Conservation (phyloP, 2,329 filamentous ascomycete genomes). For the Metarhizium anisopliae region DNA sequence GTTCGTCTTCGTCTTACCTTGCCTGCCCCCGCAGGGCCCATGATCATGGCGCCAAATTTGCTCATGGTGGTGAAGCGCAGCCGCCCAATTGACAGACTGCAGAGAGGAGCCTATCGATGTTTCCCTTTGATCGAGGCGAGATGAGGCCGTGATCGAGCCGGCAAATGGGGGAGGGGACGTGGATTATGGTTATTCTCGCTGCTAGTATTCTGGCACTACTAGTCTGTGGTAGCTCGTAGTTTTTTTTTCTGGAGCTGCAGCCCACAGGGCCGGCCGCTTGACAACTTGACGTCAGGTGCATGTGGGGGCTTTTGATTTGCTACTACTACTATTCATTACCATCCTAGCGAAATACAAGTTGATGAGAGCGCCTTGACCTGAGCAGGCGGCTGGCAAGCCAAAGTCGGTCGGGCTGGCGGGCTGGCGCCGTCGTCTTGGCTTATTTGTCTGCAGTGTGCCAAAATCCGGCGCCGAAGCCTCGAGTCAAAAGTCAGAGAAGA, state of each 20-base stretch:
- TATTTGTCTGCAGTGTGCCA: too few species aligned
- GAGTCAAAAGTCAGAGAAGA: too few species aligned
- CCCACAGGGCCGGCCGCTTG: background rate
- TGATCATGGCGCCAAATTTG: conserved; percentile 90
- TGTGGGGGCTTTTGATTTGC: background rate
- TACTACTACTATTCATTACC: too few species aligned
- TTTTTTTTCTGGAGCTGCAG: background rate
- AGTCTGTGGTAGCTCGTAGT: background rate
- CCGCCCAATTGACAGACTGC: background rate
- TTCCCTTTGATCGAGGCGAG: background rate
- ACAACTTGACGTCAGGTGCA: background rate
- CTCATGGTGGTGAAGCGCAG: conserved; percentile 50
- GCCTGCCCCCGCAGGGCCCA: conserved; percentile 92
- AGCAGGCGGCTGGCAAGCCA: too few species aligned
- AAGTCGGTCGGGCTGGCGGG: background rate
- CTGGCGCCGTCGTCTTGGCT: too few species aligned
- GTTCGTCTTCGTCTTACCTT: conserved; percentile 51
- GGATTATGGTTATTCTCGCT: too few species aligned
- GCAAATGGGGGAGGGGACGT: too few species aligned
- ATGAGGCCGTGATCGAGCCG: too few species aligned
- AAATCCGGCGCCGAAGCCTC: too few species aligned
- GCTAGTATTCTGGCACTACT: too few species aligned
- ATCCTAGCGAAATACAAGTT: too few species aligned
- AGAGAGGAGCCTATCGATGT: background rate
- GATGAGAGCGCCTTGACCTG: too few species aligned